Conservation (phyloP, 345 rosid species). For the Lepidium didymum region DNA sequence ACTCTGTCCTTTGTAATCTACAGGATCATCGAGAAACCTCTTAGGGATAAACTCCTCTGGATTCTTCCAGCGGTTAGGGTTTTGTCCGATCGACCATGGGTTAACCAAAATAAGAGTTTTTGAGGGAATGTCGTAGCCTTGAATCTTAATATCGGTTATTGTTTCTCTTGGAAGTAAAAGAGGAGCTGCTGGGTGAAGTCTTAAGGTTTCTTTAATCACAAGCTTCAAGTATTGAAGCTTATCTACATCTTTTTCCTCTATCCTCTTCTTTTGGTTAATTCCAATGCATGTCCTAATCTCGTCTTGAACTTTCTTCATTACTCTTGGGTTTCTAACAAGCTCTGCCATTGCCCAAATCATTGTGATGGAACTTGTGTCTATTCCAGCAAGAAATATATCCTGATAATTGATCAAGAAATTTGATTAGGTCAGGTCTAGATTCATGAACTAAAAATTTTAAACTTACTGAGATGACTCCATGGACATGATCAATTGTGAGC, state of each 20-base stretch:
- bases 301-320: conserved; percentile 7
- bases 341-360: conserved; percentile 22
- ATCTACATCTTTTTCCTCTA: conserved; percentile 32
- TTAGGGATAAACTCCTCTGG: conserved; percentile 9
- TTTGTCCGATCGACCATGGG: neutral
- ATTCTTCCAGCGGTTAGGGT: neutral
- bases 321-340: conserved; percentile 1
- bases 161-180: conserved; percentile 45
- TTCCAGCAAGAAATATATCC: conserved; percentile 15
- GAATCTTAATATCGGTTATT: conserved; percentile 24
- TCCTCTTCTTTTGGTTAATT: conserved; percentile 10
- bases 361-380: conserved; percentile 6
- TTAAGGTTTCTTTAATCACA: conserved; percentile 32
- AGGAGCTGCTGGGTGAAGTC: conserved; percentile 39
- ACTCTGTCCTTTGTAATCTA: conserved; percentile 6
- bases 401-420: neutral
- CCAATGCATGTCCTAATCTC: neutral
- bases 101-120: neutral
- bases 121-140: neutral
- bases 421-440: neutral
- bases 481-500: conserved; percentile 15
- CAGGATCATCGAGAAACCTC: neutral
- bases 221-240: conserved; percentile 38
- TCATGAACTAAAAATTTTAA: neutral
- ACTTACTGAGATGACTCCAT: conserved; percentile 12